Evolutionary conservation across 2,329 filamentous ascomycete genomes (phyloP).

Genomic region (Pyrenophora tritici-repentis): DNA sequence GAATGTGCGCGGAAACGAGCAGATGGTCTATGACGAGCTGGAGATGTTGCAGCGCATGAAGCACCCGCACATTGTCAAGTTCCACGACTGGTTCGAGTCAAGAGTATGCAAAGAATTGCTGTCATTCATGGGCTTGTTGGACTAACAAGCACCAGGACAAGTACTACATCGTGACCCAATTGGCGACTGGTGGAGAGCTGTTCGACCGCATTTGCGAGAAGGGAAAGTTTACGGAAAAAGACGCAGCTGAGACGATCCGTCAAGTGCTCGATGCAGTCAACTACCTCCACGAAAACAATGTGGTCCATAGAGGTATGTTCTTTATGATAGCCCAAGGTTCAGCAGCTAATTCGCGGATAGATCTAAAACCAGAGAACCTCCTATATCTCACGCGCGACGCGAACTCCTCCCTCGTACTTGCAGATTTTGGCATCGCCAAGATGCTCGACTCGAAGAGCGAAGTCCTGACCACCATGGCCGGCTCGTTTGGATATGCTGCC

Average conservation of each 20-base stretch:
- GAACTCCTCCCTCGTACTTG: slow-evolving; percentile 85
- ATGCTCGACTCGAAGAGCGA: slow-evolving; percentile 91
- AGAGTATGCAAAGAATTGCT: slow-evolving; percentile 63
- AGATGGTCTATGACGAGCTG: slow-evolving; percentile 98
- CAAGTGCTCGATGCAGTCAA: slow-evolving; percentile 92
- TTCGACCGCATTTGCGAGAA: slow-evolving; percentile 98
- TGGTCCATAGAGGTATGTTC: slow-evolving; percentile 84
- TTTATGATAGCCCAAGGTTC: background rate
- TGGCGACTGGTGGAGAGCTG: slow-evolving; percentile 92
- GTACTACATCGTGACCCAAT: slow-evolving; percentile 98
- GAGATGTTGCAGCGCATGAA: slow-evolving; percentile 88
- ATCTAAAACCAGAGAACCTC: slow-evolving; percentile 97
- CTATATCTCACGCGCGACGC: slow-evolving; percentile 82
- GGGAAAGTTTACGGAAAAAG: slow-evolving; percentile 97
- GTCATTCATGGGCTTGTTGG: background rate
- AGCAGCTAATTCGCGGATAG: slow-evolving; percentile 54
- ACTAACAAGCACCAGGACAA: slow-evolving; percentile 72
- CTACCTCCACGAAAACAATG: slow-evolving; percentile 91
- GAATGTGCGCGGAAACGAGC: slow-evolving; percentile 97
- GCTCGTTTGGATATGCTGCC: slow-evolving; percentile 96
- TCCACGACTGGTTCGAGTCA: slow-evolving; percentile 99
- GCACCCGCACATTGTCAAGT: slow-evolving; percentile 95
- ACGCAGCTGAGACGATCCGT: slow-evolving; percentile 92
- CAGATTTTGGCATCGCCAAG: slow-evolving; percentile 98
- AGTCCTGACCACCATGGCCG: slow-evolving; percentile 96